Conservation (phyloP, 2,329 filamentous ascomycete genomes). For the Phialocephala sp. region DNA sequence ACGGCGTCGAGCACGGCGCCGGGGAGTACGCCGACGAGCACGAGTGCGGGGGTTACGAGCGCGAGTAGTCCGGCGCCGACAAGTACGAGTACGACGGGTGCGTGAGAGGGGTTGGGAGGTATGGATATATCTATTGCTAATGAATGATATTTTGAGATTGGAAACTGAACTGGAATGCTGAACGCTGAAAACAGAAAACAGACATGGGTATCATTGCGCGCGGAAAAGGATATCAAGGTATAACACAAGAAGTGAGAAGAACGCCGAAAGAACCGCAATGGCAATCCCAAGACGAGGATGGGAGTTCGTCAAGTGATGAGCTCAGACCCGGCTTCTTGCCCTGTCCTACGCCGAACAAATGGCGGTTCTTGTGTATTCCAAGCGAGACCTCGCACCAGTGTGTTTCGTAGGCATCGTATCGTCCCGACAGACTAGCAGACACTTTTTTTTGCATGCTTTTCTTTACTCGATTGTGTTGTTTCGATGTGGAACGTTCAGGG, state of each 20-base stretch:
- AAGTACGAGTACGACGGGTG: neutral
- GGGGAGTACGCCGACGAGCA: neutral
- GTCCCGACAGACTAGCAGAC: too few species aligned
- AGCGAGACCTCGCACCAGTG: too few species aligned
- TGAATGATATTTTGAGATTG: neutral
- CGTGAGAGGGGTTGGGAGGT: neutral
- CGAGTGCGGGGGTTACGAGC: neutral
- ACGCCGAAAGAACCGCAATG: too few species aligned
- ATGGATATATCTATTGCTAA: neutral
- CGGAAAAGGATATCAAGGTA: too few species aligned
- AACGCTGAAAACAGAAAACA: neutral
- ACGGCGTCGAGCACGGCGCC: neutral
- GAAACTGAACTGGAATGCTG: neutral
- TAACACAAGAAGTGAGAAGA: too few species aligned
- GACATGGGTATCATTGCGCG: too few species aligned
- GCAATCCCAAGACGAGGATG: too few species aligned
- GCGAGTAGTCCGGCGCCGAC: neutral
- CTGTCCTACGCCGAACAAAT: too few species aligned
- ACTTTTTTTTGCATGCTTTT: neutral
- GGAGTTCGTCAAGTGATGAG: too few species aligned
- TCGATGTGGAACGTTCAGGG: neutral
- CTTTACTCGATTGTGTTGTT: neutral
- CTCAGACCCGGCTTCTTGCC: too few species aligned
- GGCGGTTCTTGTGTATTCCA: too few species aligned
- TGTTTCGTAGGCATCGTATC: too few species aligned